Conservation (phyloP, 768 basidiomycete species). For the Sarcodon sp. region DNA sequence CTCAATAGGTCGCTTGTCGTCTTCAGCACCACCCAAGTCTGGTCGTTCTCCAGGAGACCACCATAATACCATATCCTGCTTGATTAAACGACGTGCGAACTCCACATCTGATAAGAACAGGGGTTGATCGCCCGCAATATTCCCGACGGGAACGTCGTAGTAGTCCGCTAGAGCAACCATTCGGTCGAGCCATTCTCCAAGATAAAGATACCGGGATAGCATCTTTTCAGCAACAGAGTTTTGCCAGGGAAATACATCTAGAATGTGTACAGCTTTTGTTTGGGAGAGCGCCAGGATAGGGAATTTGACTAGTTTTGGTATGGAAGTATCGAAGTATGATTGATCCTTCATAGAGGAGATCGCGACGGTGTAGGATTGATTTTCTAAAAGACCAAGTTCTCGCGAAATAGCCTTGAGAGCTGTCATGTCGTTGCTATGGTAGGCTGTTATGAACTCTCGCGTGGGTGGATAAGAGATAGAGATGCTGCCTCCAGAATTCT, state of each 20-base stretch:
- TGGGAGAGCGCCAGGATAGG: slow-evolving; percentile 84
- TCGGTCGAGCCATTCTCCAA: slow-evolving; percentile 72
- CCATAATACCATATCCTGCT: slow-evolving; percentile 91
- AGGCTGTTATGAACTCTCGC: slow-evolving; percentile 51
- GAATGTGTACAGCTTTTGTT: slow-evolving; percentile 56
- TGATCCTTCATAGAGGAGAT: slow-evolving; percentile 82
- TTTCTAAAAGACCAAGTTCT: slow-evolving; percentile 68
- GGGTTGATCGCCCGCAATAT: slow-evolving; percentile 84
- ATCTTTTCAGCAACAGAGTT: slow-evolving; percentile 70
- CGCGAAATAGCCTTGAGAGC: slow-evolving; percentile 83
- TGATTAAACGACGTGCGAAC: slow-evolving; percentile 76
- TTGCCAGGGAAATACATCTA: slow-evolving; percentile 87
- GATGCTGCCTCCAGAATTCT: slow-evolving; percentile 23
- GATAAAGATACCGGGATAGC: slow-evolving; percentile 66
- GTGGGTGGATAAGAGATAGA: slow-evolving; percentile 54
- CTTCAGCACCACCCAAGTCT: slow-evolving; percentile 88
- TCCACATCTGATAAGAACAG: slow-evolving; percentile 82
- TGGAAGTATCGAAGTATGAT: slow-evolving; percentile 62
- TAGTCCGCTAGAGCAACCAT: slow-evolving; percentile 74
- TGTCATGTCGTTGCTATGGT: slow-evolving; percentile 65
- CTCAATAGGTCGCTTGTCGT: slow-evolving; percentile 65
- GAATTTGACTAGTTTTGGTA: slow-evolving; percentile 68
- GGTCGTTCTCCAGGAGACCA: slow-evolving; percentile 87
- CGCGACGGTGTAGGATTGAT: slow-evolving; percentile 61
- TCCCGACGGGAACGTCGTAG: slow-evolving; percentile 87